Base-by-base conservation (phyloP, 352 stramenopile genomes). In the Hyaloperonospora arabidopsidis region DNA sequence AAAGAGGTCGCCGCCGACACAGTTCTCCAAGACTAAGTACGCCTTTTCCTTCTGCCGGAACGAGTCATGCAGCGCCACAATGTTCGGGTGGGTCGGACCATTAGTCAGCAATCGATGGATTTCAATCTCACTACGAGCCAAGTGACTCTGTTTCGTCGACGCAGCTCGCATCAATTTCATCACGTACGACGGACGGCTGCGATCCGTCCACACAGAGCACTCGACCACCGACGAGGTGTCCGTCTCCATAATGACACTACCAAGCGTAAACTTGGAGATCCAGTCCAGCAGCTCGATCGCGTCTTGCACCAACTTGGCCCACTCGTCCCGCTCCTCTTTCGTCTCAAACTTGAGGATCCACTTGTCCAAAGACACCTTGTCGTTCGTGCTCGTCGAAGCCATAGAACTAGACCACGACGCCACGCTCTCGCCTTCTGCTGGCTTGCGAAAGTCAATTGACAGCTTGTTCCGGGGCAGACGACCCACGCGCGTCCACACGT, bases 281-380 rank as follows among this genome's bases (percentile, higher is more conserved):
- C 78, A 88, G 22, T 60, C 55, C 11, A 85, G 64, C 52, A 88
- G 59, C 23, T 88, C 78, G 17, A 86, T 56, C 12, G 74, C 66
- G 57, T 88, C 75, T 61, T 88, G 74, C 21, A 84, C 63, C 15
- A 83, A 70, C 52, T 82, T 80, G 32, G 73, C 74, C 68, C 74
- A 86, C 41, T 48, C 23, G 49, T 86, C 78, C 18, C 75, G 74
- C 57, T 88, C 78, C 41, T 70, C 76, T 61, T 88, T 88, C n/a
- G 65, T 80, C 19, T 85, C 72, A 21, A 88, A 88, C 35, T 76
- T 81, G 22, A 87, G 70, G 15, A 85, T 70, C 78, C 78, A 88
- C 54, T 79, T 84, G 52, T 77, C 76, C 0, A 38, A 43, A 12
- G 39, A 28, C 25, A 75, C 67, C 43, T 72, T 72, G 22, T 72